Evolutionary conservation across 1,284 basidiomycete genomes (phyloP), one percentile per base, ranked within the genome.

Genomic region (Puccinia horiana): DNA sequence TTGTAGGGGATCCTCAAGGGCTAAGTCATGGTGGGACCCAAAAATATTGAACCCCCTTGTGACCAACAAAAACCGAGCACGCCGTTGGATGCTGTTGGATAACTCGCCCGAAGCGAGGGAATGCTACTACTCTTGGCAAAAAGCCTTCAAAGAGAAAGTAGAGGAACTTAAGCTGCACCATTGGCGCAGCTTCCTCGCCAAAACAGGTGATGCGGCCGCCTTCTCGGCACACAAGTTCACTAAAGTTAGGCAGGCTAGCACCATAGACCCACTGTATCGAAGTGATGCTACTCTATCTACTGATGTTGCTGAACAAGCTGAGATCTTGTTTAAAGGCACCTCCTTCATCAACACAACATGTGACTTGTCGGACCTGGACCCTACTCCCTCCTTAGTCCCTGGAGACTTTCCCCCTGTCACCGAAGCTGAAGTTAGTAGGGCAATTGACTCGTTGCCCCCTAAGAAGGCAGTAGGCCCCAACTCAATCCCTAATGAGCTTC

Each of bases 381-480:
- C 69, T 9, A 4, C 4, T 3, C 1, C 4, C 2, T n/a, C 20
- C 3, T 14, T 1, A 1, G 44, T 8, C 1, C 75, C 42, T 5
- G 18, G 14, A 40, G 18, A 47, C 23, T 54, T 79, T 29, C 77
- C 77, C 14, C 47, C 69, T 3, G n/a, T 75, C 29, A 75, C 73
- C 5, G 14, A 6, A 37, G 76, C 65, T 8, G 65, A 79, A 42
- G 23, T 56, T 1, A 42, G 29, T 6, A 35, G 40, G n/a, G 49
- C 44, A 16, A 54, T 74, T 14, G 12, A 12, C 1, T 40, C 26
- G 3, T 63, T 78, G 9, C 61, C 76, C 23, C 58, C 58, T 23
- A 52, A 49, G 52, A 78, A 78, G 44, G 76, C 76, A 11, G 40
- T 29, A 44, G 58, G 76, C 20, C 61, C 49, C 2, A 35, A 79